Percentiles rank a stretch among this genome's conserved stretches.
Evolutionary conservation across 495 filamentous ascomycete species (phyloP).

Genomic region (Hypoxylon cercidicola): DNA sequence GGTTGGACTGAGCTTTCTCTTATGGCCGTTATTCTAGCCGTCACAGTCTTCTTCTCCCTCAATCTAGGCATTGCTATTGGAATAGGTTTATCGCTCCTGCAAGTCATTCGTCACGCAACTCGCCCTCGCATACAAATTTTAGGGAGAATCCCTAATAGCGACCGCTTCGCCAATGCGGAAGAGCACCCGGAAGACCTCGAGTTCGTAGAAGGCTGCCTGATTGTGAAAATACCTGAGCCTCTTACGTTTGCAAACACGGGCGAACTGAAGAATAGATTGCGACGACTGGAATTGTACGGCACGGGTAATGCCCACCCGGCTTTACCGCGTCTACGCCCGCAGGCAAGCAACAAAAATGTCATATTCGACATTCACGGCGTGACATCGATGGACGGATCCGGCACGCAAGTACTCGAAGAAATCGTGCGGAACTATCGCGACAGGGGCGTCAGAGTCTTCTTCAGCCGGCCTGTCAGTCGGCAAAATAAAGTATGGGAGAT

Average conservation of each 20-base stretch:
- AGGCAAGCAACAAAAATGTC: constrained; percentile 83
- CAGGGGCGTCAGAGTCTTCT: constrained; percentile 83
- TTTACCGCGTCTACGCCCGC: constrained; percentile 75
- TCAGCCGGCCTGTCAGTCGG: constrained; percentile 76
- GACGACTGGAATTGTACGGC: constrained; percentile 88
- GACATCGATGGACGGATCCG: constrained; percentile 89
- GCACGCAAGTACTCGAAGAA: constrained; percentile 88
- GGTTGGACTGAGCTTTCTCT: constrained; percentile 86
- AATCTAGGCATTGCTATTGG: constrained; percentile 88
- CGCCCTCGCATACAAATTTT: constrained; percentile 97
- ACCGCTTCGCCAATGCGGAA: constrained; percentile 90
- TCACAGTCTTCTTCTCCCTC: constrained; percentile 93
- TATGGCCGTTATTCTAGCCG: constrained; percentile 87
- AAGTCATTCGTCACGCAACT: constrained; percentile 88
- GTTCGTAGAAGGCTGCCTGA: constrained; percentile 89
- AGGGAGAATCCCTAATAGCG: constrained; percentile 84
- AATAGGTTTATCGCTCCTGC: constrained; percentile 85
- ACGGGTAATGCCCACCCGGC: constrained; percentile 86
- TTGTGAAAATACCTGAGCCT: constrained; percentile 97
- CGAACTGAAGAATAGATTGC: constrained; percentile 83
- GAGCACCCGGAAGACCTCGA: constrained; percentile 78
- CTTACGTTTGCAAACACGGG: constrained; percentile 98
- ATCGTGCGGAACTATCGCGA: constrained; percentile 82
- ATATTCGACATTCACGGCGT: constrained; percentile 98
- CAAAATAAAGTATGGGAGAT: constrained; percentile 73